Base-by-base conservation (phyloP, 148 eudicot genomes). In the Vaccinium macrocarpon region DNA sequence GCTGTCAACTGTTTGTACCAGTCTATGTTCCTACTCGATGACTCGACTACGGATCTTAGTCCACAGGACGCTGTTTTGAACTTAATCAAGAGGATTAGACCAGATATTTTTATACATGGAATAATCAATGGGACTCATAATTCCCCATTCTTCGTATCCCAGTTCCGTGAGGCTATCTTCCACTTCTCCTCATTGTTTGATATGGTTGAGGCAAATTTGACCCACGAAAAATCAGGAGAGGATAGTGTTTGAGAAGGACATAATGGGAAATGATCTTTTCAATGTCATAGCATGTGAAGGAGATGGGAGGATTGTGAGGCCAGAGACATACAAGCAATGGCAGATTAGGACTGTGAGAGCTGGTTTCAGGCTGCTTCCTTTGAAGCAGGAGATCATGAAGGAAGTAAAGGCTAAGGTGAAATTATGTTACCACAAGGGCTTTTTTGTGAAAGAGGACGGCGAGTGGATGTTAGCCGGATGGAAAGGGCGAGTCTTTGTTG, bases 261-360 rank as follows among this genome's bases (percentile, higher is more conserved):
- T 92, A 51, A 81, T 79, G 21, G 95, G 90, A 8, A 84, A 87
- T 72, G 88, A 89, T 70, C 76, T 87, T 52, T 55, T 91, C 86
- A 92, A 91, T 86, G 86, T 90, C 5, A 46, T 92, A 57, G 95
- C 95, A 0, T 90, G 95, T 83, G 95, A 92, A 79, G 92, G 92
- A 29, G 74, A 49, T 2, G 90, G 87, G 48, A 91, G 95, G 85
- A 82, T 88, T 59, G 88, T 89, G 29, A 88, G 95, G 87, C 93
- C 92, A 0, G 93, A 92, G 84, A 84, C 91, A 10, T 92, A 88
- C 86, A 91, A 90, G 87, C 95, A 92, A 82, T 92, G 95, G 93
- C 91, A 90, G 81, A 84, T 84, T 42, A 87, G 93, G 66, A 82
- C 79, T 21, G 0, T 56, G 25, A 88, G 92, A 76, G 93, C 93